Percentiles rank a stretch among this genome's conserved stretches.
Evolutionary conservation across 257 asterid genomes (phyloP).

Genomic region (Jacaranda mimosifolia): DNA sequence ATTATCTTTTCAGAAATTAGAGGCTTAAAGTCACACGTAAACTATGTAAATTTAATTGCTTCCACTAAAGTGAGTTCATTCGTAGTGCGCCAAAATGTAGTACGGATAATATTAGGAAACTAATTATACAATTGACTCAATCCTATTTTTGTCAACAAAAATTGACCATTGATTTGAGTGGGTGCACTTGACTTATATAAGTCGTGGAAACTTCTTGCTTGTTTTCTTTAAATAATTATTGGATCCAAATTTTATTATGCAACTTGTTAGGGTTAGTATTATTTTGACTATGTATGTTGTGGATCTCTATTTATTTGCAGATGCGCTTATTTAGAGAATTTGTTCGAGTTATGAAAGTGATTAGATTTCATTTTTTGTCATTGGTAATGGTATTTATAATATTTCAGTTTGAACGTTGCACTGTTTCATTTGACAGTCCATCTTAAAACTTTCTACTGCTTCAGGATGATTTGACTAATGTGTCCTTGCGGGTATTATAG

Average conservation of each 20-base stretch:
- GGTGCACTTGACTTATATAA: background rate
- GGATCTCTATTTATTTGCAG: too few species aligned
- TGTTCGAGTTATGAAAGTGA: too few species aligned
- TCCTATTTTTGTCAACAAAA: background rate
- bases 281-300: background rate
- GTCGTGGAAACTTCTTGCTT: background rate
- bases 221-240: background rate
- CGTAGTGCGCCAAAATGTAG: conserved; percentile 36
- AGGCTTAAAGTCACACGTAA: conserved; percentile 21
- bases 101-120: background rate
- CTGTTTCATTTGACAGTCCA: too few species aligned
- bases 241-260: background rate
- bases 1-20: background rate
- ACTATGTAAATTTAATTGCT: conserved; percentile 1
- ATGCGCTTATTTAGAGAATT: too few species aligned
- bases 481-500: too few species aligned
- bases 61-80: conserved; percentile 26
- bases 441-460: too few species aligned
- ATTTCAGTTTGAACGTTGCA: too few species aligned
- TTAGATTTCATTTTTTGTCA: too few species aligned
- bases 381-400: too few species aligned
- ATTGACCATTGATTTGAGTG: conserved; percentile 9
- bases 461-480: too few species aligned
- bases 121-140: background rate
- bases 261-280: too few species aligned